These are phyloP conservation scores for Cyphellophora attinorum DNA, from an alignment of 2,329 filamentous ascomycete species.

Conservation along the genomic window DNA sequence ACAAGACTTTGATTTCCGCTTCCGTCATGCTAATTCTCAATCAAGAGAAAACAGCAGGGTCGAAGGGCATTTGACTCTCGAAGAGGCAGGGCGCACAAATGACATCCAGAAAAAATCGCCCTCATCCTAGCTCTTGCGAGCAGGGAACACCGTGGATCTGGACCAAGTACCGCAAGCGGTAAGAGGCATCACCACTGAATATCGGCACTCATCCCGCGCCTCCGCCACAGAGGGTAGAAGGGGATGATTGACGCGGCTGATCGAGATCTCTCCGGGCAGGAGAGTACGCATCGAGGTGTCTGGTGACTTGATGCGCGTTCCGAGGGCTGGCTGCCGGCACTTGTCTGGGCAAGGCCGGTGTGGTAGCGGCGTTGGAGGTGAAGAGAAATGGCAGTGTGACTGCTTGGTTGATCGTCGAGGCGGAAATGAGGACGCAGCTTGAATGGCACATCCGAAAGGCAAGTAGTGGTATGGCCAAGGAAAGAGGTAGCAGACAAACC, in stretches of 20 bases:
- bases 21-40: constrained; percentile 33
- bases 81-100: constrained; percentile 72
- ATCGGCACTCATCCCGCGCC: constrained; percentile 48
- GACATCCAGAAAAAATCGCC: constrained; percentile 89
- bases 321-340: constrained; percentile 27
- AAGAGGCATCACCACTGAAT: constrained; percentile 21
- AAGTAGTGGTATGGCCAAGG: constrained; percentile 7
- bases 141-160: constrained; percentile 24
- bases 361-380: constrained; percentile 23
- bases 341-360: no score
- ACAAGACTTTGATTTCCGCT: constrained; percentile 93
- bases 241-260: constrained; percentile 60
- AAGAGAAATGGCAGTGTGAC: constrained; percentile 28
- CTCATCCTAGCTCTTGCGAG: constrained; percentile 35
- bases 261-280: constrained; percentile 41
- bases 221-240: constrained; percentile 41
- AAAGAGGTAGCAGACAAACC: neutral
- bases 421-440: constrained; percentile 14
- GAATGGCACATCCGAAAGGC: no score
- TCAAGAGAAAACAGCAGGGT: no score
- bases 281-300: constrained; percentile 41
- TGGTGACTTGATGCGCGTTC: constrained; percentile 44
- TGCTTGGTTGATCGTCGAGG: constrained; percentile 3
- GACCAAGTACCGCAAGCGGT: no score
- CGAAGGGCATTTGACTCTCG: constrained; percentile 23